Base-by-base conservation (phyloP, 2,329 filamentous ascomycete species). In the Aspergillus floridensis region DNA sequence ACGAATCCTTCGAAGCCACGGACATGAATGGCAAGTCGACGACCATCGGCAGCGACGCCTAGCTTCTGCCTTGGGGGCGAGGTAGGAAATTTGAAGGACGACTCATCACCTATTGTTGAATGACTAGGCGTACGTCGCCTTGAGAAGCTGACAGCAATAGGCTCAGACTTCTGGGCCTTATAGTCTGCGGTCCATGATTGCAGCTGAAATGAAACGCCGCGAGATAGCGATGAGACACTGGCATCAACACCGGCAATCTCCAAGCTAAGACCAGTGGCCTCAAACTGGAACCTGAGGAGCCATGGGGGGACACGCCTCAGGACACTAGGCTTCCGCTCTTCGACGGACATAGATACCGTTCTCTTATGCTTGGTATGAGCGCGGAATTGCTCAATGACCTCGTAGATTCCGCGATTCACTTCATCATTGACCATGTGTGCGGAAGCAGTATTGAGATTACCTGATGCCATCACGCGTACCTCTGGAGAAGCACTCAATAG, bases 171-270 rank as follows among this genome's bases (percentile, higher is more conserved):
- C 66, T 95, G 90, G 3, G 91, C 90, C 65, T 89, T 88, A 74
- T 99, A 99, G 67, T 98, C 92, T 3, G 90, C 87, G 0, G 88
- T 91, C 86, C 93, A 95, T 0, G 88, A 90, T 65, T 96, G 91
- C 49, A 98, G 80, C 69, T 97, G 93, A 16, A 99, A 71, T 0
- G 91, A 92, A 46, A 96, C 82, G 19, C 95, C 95, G 22, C 92
- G 86, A 14, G 89, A 89, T 58, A 93, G 86, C 49, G 88, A 84
- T 0, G 93, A 96, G 35, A 98, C 91, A 21, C 88, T 86, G 51
- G 88, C 82, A 70, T 99, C 96, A 22, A 95, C 82, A 2, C 95
- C 95, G 19, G 95, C 95, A 56, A 98, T 84, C 73, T 99, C 93
- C 53, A 96, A 81, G 66, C 91, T 95, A 68, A 96, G 92, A 63